A percentile compares a stretch with the other conserved stretches of the same genome.
Conservation (phyloP, 2,329 filamentous ascomycete species). For the Myriangium duriaei region DNA sequence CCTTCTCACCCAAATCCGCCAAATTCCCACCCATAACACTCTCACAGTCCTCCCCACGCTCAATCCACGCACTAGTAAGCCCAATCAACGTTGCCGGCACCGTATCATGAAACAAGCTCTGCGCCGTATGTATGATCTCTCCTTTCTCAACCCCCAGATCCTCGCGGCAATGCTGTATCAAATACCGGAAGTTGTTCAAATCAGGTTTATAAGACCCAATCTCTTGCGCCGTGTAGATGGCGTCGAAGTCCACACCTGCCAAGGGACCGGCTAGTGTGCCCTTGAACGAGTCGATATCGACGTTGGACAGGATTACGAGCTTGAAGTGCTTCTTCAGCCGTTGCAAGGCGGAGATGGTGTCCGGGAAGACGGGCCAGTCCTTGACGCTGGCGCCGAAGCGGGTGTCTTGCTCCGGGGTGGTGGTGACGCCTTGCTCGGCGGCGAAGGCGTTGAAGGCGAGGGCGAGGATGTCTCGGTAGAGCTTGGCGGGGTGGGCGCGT, state of each 20-base stretch:
- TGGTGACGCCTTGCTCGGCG: slow-evolving; percentile 31
- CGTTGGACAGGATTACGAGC: slow-evolving; percentile 49
- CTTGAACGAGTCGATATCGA: slow-evolving; percentile 42
- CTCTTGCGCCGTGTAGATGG: slow-evolving; percentile 56
- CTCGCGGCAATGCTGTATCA: slow-evolving; percentile 41
- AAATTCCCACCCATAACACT: slow-evolving; percentile 28
- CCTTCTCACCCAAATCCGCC: slow-evolving; percentile 31
- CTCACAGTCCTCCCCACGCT: slow-evolving; percentile 38
- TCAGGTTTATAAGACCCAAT: slow-evolving; percentile 62
- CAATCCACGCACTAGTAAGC: slow-evolving; percentile 55
- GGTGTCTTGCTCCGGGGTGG: too few species aligned
- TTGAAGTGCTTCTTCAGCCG: slow-evolving; percentile 40
- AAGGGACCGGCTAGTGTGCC: slow-evolving; percentile 39
- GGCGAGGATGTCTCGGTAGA: slow-evolving; percentile 44
- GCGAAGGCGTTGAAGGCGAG: slow-evolving; percentile 33
- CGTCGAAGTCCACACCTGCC: slow-evolving; percentile 45
- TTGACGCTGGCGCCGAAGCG: slow-evolving; percentile 41
- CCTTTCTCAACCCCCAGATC: slow-evolving; percentile 45
- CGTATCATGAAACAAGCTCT: slow-evolving; percentile 56
- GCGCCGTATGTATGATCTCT: slow-evolving; percentile 53
- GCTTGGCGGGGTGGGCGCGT: slow-evolving; percentile 40
- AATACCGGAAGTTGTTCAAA: slow-evolving; percentile 50
- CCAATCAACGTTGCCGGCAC: slow-evolving; percentile 49
- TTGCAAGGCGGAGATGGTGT: slow-evolving; percentile 43
- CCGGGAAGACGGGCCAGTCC: slow-evolving; percentile 44